A percentile compares a stretch with the other conserved stretches of the same genome.
These are phyloP conservation scores for Crithidia acanthocephali DNA, from an alignment of 208 protist genomes.

Conservation along the genomic window DNA sequence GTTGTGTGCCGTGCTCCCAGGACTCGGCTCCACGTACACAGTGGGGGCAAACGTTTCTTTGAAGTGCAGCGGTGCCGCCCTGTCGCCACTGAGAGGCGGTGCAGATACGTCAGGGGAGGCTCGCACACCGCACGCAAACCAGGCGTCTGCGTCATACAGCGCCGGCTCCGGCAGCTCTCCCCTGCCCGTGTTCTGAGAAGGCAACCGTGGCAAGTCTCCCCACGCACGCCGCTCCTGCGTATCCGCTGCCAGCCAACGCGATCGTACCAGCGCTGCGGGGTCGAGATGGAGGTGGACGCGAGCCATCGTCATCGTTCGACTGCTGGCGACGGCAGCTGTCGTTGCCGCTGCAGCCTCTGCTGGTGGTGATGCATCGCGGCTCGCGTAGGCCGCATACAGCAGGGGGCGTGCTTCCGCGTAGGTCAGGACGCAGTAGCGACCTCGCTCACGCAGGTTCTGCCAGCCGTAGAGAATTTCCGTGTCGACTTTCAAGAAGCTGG, in stretches of 20 bases:
- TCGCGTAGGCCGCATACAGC: neutral
- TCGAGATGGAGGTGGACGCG: conserved; percentile 2
- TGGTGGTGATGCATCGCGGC: neutral
- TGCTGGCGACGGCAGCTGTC: too few species aligned
- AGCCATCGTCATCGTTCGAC: conserved; percentile 2
- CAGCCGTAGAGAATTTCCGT: conserved; percentile 24
- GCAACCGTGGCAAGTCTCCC: conserved; percentile 1
- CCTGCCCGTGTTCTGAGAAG: neutral
- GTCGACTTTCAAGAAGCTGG: conserved; percentile 4
- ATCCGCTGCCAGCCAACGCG: neutral
- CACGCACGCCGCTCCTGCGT: conserved; percentile 5
- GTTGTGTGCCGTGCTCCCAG: neutral
- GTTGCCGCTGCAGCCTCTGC: neutral
- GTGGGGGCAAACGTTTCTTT: neutral
- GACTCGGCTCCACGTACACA: neutral
- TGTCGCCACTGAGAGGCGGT: neutral
- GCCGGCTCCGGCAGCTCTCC: neutral
- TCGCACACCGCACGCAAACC: conserved; percentile 17
- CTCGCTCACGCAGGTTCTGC: conserved; percentile 19
- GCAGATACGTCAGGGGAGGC: neutral
- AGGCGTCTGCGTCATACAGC: conserved; percentile 19
- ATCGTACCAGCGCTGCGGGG: neutral
- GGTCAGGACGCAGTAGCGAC: conserved; percentile 21
- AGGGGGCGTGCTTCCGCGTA: conserved; percentile 21
- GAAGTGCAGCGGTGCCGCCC: neutral